phyloP scores from a whole-genome alignment of 2,329 filamentous ascomycete genomes.

The Madurella fahalii region DNA sequence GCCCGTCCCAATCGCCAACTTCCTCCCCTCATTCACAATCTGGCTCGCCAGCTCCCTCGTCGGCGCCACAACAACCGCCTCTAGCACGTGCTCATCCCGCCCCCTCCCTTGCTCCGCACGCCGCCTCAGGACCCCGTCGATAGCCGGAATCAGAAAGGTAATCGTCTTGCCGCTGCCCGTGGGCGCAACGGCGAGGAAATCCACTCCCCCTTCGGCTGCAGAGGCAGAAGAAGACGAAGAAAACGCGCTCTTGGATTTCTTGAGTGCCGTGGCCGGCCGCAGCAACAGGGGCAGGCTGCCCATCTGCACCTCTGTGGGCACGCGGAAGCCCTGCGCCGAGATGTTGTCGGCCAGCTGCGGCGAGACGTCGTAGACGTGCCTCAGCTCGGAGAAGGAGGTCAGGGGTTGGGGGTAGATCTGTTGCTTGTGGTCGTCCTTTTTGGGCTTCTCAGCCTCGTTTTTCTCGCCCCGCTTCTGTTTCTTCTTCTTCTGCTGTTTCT shows the following conservation, averaged over 20 bases:
- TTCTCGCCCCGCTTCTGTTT: constrained; percentile 47
- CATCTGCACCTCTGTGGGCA: constrained; percentile 93
- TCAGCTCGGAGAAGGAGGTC: constrained; percentile 69
- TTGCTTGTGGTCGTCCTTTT: constrained; percentile 49
- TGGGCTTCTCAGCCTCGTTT: constrained; percentile 39
- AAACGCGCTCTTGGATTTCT: constrained; percentile 33
- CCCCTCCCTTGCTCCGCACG: constrained; percentile 38
- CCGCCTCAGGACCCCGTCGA: constrained; percentile 67
- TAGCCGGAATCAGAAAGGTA: constrained; percentile 82
- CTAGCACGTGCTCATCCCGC: constrained; percentile 48
- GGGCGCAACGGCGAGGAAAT: constrained; percentile 85
- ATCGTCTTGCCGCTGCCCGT: constrained; percentile 97
- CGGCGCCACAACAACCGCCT: constrained; percentile 69
- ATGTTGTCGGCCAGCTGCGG: constrained; percentile 73
- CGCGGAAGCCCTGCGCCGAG: constrained; percentile 73
- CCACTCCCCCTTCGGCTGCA: constrained; percentile 42
- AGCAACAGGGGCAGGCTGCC: constrained; percentile 78
- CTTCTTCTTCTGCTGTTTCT: constrained; percentile 39
- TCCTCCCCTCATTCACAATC: constrained; percentile 81
- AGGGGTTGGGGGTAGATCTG: constrained; percentile 77
- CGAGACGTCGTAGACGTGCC: constrained; percentile 68
- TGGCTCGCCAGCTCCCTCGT: constrained; percentile 76
- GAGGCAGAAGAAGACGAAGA: constrained; percentile 33
- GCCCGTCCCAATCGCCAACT: constrained; percentile 70
- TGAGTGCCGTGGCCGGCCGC: constrained; percentile 47